A percentile compares a stretch with the other conserved stretches of the same genome.
phyloP scores from a whole-genome alignment of 2,329 filamentous ascomycete species.

The Hirsutella rhossiliensis region DNA sequence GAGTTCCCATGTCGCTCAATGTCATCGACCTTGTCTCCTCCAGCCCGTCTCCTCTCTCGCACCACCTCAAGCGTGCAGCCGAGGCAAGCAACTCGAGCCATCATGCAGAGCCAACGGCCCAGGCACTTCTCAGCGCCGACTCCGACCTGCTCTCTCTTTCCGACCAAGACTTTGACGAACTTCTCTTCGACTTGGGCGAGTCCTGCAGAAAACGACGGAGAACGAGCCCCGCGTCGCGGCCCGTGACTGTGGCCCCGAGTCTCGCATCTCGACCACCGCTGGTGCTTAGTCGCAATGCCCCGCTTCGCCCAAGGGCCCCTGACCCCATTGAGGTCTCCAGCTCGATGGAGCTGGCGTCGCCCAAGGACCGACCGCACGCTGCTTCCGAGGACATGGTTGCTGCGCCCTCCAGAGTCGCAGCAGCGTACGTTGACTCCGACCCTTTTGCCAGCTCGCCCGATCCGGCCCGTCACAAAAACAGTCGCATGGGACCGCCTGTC shows the following conservation, averaged over 20 bases:
- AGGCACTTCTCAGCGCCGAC: slow-evolving; percentile 7
- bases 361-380: neutral
- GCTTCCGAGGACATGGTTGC: neutral
- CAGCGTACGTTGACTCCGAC: slow-evolving; percentile 12
- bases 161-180: neutral
- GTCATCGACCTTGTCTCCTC: slow-evolving; percentile 26
- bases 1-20: slow-evolving; percentile 8
- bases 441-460: slow-evolving; percentile 23
- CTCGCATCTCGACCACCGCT: neutral
- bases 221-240: neutral
- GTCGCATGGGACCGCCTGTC: neutral
- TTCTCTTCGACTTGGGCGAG: neutral
- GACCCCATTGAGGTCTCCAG: slow-evolving; percentile 26
- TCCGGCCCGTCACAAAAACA: neutral
- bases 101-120: neutral
- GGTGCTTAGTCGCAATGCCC: neutral
- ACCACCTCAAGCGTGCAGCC: neutral
- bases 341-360: slow-evolving; percentile 13
- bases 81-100: neutral
- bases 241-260: neutral
- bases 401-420: slow-evolving; percentile 1
- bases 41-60: slow-evolving; percentile 16
- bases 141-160: neutral
- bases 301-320: neutral
- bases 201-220: neutral